Base-by-base conservation (phyloP, 345 rosid species). In the Laguncularia racemosa region DNA sequence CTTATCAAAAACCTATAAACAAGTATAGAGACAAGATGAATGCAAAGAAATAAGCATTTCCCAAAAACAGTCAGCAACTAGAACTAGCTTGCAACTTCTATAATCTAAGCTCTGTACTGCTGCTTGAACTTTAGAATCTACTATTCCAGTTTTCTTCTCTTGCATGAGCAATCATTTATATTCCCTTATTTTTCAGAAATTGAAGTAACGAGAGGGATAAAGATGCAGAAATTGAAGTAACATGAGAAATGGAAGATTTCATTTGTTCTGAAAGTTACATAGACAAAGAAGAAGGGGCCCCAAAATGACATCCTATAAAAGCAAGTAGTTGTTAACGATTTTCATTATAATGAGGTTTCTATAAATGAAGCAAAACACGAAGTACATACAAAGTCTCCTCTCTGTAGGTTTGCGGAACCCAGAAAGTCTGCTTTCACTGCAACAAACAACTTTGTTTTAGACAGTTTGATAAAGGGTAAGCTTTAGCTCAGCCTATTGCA, bases 1-100 rank as follows among this genome's bases (percentile, higher is more conserved):
- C 55, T 84, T 92, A 56, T 79, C 95, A 63, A 72, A 71, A 52
- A 75, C 82, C 93, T 85, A 59, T 7, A 55, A 53, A 69, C 20
- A 60, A 43, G 47, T 28, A 47, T 61, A 67, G 45, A n/a, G 12
- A 33, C 12, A 17, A 38, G 15, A 55, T 20, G 44, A 49, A 38
- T 48, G 6, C 20, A 20, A 18, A 28, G 13, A 59, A 20, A 28
- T 15, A 20, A 50, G 20, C 13, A 16, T 26, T n/a, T 19, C 12
- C 9, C 55, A 49, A 26, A 26, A 1, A 19, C 23, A 16, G 53
- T 38, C 49, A 58, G 20, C 44, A 9, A 17, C 20, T 40, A 58
- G 44, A 16, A 15, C 50, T 48, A 15, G 18, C 7, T 7, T 48
- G 16, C n/a, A 15, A 48, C 50, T 14, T 48, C 40, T 20, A 4